These are phyloP conservation scores for apple (Malus domestica) DNA, from an alignment of 306 rosid species.

Conservation along the genomic window DNA sequence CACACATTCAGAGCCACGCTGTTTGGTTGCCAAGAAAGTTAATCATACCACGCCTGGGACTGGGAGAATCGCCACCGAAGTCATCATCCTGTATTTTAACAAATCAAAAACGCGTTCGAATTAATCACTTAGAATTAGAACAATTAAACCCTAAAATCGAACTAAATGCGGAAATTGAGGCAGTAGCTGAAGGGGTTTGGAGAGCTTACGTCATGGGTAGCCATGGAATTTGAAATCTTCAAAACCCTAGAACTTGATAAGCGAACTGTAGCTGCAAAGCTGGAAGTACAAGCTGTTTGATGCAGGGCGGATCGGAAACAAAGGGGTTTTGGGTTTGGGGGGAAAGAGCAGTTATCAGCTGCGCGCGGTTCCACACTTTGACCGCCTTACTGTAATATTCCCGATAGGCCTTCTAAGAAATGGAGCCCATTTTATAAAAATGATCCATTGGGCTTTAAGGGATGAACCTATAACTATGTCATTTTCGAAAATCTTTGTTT, in stretches of 20 bases:
- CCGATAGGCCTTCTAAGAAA: neutral
- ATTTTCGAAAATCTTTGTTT: no score
- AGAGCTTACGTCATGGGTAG: slow-evolving; percentile 32
- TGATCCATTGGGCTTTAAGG: no score
- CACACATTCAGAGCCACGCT: neutral
- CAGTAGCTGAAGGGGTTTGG: neutral
- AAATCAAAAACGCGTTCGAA: neutral
- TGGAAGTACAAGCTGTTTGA: neutral
- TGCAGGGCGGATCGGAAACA: neutral
- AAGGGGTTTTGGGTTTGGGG: neutral
- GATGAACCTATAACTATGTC: no score
- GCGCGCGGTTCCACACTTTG: neutral
- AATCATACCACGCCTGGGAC: slow-evolving; percentile 40
- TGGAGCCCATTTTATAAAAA: no score
- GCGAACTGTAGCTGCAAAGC: neutral
- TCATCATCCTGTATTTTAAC: slow-evolving; percentile 57
- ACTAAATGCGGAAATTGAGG: neutral
- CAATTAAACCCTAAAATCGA: neutral
- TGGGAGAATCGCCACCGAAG: slow-evolving; percentile 59
- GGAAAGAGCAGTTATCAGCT: neutral
- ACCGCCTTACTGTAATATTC: neutral
- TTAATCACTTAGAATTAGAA: neutral
- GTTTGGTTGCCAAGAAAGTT: neutral
- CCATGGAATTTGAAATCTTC: slow-evolving; percentile 20
- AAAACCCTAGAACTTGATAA: slow-evolving; percentile 15